These are phyloP conservation scores for Oxyria digyna DNA, from an alignment of 148 eudicot genomes.

Conservation along the genomic window DNA sequence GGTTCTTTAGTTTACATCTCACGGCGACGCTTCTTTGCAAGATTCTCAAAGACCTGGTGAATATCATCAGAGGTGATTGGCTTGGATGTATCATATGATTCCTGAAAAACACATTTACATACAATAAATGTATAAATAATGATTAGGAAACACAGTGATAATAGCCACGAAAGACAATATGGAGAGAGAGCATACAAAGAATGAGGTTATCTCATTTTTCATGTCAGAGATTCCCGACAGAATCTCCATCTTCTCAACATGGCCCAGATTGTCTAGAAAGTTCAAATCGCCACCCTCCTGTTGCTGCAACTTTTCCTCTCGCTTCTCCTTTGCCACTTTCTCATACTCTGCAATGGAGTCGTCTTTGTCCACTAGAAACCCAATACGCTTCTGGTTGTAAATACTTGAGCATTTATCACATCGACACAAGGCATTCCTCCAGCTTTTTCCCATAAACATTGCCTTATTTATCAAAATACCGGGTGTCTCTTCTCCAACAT, in stretches of 20 bases:
- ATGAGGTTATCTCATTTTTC: constrained; percentile 66
- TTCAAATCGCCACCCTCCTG: constrained; percentile 55
- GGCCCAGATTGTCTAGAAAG: constrained; percentile 69
- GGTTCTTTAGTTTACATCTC: neutral
- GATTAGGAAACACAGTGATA: neutral
- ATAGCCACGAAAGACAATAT: neutral
- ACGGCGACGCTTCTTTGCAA: constrained; percentile 72
- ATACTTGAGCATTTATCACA: constrained; percentile 51
- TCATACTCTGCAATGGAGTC: constrained; percentile 91
- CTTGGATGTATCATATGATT: constrained; percentile 48
- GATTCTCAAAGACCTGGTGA: constrained; percentile 79
- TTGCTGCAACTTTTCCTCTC: constrained; percentile 72
- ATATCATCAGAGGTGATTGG: constrained; percentile 70
- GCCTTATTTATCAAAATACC: constrained; percentile 29
- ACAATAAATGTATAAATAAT: neutral
- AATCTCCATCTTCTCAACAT: constrained; percentile 81
- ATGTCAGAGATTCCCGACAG: constrained; percentile 78
- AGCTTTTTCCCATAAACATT: constrained; percentile 57
- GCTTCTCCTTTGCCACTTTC: constrained; percentile 64
- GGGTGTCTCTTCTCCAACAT: constrained; percentile 31
- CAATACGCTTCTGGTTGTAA: constrained; percentile 42
- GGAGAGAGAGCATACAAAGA: constrained; percentile 60
- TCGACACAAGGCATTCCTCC: constrained; percentile 70
- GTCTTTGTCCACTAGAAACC: constrained; percentile 69
- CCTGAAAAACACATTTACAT: constrained; percentile 31